Conservation (phyloP, 2,329 filamentous ascomycete species). For the Bipolaris oryzae region DNA sequence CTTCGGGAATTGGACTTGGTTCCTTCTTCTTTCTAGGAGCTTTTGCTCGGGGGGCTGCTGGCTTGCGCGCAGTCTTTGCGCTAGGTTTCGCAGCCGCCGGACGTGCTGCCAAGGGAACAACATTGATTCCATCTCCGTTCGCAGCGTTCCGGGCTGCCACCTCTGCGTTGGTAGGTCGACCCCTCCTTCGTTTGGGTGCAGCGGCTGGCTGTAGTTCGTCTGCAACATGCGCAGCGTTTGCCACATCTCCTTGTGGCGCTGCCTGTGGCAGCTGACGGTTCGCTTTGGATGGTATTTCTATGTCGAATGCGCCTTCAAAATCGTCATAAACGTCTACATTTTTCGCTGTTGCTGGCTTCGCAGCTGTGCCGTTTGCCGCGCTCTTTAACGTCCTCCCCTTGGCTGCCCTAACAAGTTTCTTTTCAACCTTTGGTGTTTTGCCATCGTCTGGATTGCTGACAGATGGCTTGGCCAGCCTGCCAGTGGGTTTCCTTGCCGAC, state of each 20-base stretch:
- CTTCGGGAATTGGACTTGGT: constrained; percentile 9
- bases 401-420: constrained; percentile 16
- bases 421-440: constrained; percentile 12
- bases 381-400: constrained; percentile 14
- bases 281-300: constrained; percentile 15
- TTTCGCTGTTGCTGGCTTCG: constrained; percentile 14
- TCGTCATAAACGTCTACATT: constrained; percentile 52
- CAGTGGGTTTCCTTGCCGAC: constrained; percentile 30
- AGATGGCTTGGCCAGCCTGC: constrained; percentile 27
- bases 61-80: constrained; percentile 22
- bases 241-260: constrained; percentile 17
- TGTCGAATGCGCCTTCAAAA: constrained; percentile 51
- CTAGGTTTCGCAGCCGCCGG: constrained; percentile 14
- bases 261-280: constrained; percentile 11
- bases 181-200: constrained; percentile 28
- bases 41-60: constrained; percentile 14
- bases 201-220: constrained; percentile 23
- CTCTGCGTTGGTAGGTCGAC: constrained; percentile 23
- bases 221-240: constrained; percentile 5
- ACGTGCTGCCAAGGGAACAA: constrained; percentile 23
- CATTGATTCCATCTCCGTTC: constrained; percentile 15
- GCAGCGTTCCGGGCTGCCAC: constrained; percentile 22
- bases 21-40: constrained; percentile 20
- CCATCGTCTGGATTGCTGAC: constrained; percentile 20
- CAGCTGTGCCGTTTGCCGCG: constrained; percentile 17